Evolutionary conservation across 768 basidiomycete species (phyloP), one percentile per base, ranked within the genome.

Genomic region (Harrya chromipes): DNA sequence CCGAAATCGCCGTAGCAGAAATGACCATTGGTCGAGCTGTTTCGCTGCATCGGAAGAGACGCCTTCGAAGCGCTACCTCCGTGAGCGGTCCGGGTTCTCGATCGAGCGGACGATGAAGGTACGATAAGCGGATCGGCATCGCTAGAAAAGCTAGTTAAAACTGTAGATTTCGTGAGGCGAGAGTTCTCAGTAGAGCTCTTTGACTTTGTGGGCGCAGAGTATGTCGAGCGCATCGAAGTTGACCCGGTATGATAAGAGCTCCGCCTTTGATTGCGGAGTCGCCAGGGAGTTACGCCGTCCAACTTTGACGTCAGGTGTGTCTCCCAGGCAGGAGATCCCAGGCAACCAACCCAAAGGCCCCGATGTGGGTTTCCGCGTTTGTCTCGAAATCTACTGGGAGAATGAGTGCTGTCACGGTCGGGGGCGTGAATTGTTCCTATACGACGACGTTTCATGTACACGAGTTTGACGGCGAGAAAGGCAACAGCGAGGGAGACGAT

Each of bases 321-420:
- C 49, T 67, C 66, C 66, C 68, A 69, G n/a, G 50, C 16, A 24
- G 66, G 66, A 12, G 68, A 70, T 24, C 66, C 66, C 13, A 67
- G 53, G 42, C 55, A 70, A 7, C 66, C 68, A 12, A 67, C 54
- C 39, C 63, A 36, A 23, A 69, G 29, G 2, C 56, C 61, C 6
- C 54, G 45, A 13, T 43, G 35, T 11, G 41, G 38, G 44, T 40
- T 26, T 23, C 19, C 44, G 23, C 5, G 26, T 11, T 63, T 54
- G 35, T 40, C 29, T 52, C 26, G 54, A 19, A 35, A 46, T 20
- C 38, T 40, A 11, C 34, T 47, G 14, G 46, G 45, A 36, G 53
- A 53, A 39, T 36, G 21, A 19, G 46, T 14, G 35, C 29, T 23
- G 24, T 5, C 24, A 3, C 54, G 53, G 24, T 5, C 24, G 3